Percentiles rank a stretch among this genome's conserved stretches.
These are phyloP conservation scores for Leccinum broughii DNA, from an alignment of 768 basidiomycete species.

Conservation along the genomic window DNA sequence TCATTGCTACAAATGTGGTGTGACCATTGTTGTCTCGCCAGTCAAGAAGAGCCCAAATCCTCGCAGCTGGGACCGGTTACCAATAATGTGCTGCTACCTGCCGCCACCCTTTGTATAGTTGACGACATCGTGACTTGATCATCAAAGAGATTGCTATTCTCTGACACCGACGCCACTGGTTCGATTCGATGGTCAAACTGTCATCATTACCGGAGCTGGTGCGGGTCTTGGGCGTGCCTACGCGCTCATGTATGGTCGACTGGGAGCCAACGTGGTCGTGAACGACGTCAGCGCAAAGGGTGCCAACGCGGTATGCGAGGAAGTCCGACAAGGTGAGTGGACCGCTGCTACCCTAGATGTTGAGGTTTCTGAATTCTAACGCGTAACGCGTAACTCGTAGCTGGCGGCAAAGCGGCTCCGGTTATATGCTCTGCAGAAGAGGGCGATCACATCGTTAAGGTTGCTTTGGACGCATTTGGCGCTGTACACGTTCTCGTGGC, in stretches of 20 bases:
- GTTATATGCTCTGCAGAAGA: constrained; percentile 90
- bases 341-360: background rate
- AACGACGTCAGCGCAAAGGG: constrained; percentile 92
- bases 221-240: constrained; percentile 93
- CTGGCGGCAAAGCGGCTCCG: constrained; percentile 84
- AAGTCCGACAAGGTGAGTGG: constrained; percentile 70
- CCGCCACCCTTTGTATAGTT: too few relatives aligned
- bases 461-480: constrained; percentile 85
- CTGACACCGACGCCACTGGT: constrained; percentile 53
- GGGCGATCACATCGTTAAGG: constrained; percentile 85
- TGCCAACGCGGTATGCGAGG: constrained; percentile 82
- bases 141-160: too few relatives aligned
- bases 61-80: too few relatives aligned
- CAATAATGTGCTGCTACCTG: too few relatives aligned
- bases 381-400: constrained; percentile 37
- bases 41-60: too few relatives aligned
- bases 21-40: too few relatives aligned
- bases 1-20: too few relatives aligned
- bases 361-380: too few relatives aligned
- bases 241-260: constrained; percentile 85
- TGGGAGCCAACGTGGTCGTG: constrained; percentile 96
- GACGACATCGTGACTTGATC: too few relatives aligned
- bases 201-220: constrained; percentile 93
- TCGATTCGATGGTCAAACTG: constrained; percentile 86
- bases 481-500: constrained; percentile 84